Percentiles rank a stretch among this genome's conserved stretches.
These are phyloP conservation scores for Phytopythium helicoides DNA, from an alignment of 352 stramenopile genomes.

Conservation along the genomic window DNA sequence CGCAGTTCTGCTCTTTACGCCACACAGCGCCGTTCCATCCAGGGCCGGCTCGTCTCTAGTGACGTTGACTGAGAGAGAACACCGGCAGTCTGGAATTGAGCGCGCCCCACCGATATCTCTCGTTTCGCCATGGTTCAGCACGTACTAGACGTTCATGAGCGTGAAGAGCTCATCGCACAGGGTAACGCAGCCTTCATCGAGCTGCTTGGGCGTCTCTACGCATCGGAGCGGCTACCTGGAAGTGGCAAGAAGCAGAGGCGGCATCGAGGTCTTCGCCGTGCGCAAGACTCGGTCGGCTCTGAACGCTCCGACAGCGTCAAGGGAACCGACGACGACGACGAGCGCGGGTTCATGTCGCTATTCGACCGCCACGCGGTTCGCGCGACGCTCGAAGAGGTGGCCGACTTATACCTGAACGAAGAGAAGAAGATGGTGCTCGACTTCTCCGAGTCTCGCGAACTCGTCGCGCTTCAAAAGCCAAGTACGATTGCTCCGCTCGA, in stretches of 20 bases:
- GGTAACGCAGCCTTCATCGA: slow-evolving; percentile 42
- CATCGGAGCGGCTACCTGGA: slow-evolving; percentile 13
- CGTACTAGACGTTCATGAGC: slow-evolving; percentile 37
- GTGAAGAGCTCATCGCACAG: slow-evolving; percentile 36
- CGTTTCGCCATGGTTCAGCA: slow-evolving; percentile 12
- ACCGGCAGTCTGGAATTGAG: not conserved
- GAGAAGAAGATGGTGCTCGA: slow-evolving; percentile 72
- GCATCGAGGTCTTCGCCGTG: slow-evolving; percentile 3
- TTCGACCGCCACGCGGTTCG: slow-evolving; percentile 58
- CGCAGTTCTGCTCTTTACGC: no score
- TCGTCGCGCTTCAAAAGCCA: slow-evolving; percentile 43
- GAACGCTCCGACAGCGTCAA: not conserved
- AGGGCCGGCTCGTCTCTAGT: no score
- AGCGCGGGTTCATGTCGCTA: slow-evolving; percentile 44
- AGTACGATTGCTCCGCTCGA: slow-evolving; percentile 34
- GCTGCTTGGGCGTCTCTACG: slow-evolving; percentile 34
- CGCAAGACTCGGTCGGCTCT: no score
- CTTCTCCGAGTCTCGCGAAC: slow-evolving; percentile 62
- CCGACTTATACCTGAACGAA: slow-evolving; percentile 59
- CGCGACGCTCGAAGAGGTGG: slow-evolving; percentile 62
- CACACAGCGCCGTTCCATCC: no score
- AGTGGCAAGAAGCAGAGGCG: not conserved
- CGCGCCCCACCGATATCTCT: not conserved
- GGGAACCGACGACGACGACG: slow-evolving; percentile 8
- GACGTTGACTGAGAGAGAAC: not conserved